Percentiles rank a stretch among this genome's conserved stretches.
Evolutionary conservation across 2,329 filamentous ascomycete species (phyloP).

Genomic region (Aspergillus hortae): DNA sequence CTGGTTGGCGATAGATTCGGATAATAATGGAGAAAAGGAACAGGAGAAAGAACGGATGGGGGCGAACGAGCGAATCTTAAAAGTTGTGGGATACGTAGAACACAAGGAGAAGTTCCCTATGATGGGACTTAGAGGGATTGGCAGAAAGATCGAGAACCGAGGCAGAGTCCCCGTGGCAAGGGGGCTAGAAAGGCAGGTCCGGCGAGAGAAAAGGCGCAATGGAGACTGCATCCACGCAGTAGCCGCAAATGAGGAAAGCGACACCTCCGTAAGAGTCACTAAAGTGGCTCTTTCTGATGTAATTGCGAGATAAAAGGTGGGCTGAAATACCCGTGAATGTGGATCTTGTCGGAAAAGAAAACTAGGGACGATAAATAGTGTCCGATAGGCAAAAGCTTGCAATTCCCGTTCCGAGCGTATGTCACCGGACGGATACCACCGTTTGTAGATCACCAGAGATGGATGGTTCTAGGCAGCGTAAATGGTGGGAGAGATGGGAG

Average conservation of each 20-base stretch:
- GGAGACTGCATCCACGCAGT: conserved; percentile 17
- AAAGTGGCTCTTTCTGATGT: conserved; percentile 15
- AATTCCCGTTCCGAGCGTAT: neutral
- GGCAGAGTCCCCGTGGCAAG: conserved; percentile 21
- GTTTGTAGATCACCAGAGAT: neutral
- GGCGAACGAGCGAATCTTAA: conserved; percentile 16
- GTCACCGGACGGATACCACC: neutral
- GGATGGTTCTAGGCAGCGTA: neutral
- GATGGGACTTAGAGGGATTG: conserved; percentile 18
- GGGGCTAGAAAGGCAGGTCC: conserved; percentile 22
- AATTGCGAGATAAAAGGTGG: conserved; percentile 13
- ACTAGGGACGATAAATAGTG: neutral
- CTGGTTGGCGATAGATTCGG: neutral
- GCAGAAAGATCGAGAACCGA: conserved; percentile 25
- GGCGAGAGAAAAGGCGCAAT: conserved; percentile 16
- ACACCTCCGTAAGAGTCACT: neutral
- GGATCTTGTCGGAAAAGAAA: conserved; percentile 14
- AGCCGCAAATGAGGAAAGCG: conserved; percentile 1
- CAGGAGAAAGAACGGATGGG: conserved; percentile 8
- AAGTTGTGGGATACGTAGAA: conserved; percentile 14
- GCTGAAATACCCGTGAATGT: conserved; percentile 17
- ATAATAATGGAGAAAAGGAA: conserved; percentile 11
- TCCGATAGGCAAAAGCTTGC: neutral
- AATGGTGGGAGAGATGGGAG: neutral
- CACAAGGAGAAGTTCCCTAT: conserved; percentile 6